phyloP scores from a whole-genome alignment of 805 yeast genomes.

The Grigorovia transvaalensis region DNA sequence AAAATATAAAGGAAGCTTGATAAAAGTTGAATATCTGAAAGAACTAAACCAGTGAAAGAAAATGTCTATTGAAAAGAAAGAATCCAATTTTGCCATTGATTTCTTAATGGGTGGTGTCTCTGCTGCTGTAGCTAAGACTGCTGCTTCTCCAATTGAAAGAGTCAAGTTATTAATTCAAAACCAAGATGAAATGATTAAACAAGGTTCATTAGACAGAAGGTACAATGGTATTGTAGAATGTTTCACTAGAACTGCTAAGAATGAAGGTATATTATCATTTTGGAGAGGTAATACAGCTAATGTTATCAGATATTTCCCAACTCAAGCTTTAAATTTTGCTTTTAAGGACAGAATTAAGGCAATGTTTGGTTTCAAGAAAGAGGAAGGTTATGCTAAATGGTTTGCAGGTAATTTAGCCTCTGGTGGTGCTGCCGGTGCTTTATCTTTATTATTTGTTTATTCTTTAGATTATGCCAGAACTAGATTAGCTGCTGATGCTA shows the following conservation, averaged over 20 bases:
- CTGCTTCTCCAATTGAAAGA: conserved; percentile 96
- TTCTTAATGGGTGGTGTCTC: conserved; percentile 93
- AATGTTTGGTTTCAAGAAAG: conserved; percentile 95
- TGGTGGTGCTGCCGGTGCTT: conserved; percentile 97
- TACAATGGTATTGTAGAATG: conserved; percentile 90
- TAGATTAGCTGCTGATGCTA: conserved; percentile 94
- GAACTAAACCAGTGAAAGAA: neutral
- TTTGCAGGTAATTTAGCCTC: conserved; percentile 93
- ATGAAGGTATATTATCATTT: conserved; percentile 87
- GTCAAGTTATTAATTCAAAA: conserved; percentile 93
- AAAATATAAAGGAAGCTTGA: neutral
- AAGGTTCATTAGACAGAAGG: conserved; percentile 81
- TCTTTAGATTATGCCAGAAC: conserved; percentile 96
- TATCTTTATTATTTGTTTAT: conserved; percentile 86
- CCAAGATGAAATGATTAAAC: conserved; percentile 97
- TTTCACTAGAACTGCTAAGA: conserved; percentile 88
- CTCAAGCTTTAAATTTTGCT: conserved; percentile 97
- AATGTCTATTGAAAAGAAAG: neutral
- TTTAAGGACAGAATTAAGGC: conserved; percentile 96
- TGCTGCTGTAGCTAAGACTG: conserved; percentile 97
- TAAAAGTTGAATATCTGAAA: too few species aligned
- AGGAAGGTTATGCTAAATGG: conserved; percentile 72
- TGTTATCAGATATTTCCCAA: conserved; percentile 98
- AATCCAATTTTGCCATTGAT: conserved; percentile 29
- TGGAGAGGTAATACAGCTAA: conserved; percentile 99